Base-by-base conservation (phyloP, 805 yeast species). In the Komagataella phaffii region DNA sequence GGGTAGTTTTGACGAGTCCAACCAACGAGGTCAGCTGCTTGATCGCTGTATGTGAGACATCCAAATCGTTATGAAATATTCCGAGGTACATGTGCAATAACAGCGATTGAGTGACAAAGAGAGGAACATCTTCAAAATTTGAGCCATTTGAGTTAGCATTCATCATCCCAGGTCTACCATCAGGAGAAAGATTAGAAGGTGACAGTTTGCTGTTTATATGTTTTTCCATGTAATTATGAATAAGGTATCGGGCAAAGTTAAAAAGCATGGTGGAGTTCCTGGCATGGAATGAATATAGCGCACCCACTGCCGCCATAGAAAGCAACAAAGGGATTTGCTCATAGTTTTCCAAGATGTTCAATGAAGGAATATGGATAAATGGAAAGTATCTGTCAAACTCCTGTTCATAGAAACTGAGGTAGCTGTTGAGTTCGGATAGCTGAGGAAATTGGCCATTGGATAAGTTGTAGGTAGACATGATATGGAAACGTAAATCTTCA, bases 301-400 rank as follows among this genome's bases (percentile, higher is more conserved):
- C 96, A 46, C 98, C 98, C 53, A 90, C 79, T 14, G 96, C 83
- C 1, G 93, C 85, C 77, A 89, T 85, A 2, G 95, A 80, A 51
- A 89, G 69, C 5, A 88, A 63, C 48, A 90, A 71, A 2, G 96
- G 90, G 50, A 76, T 71, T 61, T 72, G 69, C 61, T 80, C 64
- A 62, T 81, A 64, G 65, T 74, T 61, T 62, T 74, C 67, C 71
- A 68, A 69, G 24, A 62, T 74, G 49, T 69, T 66, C 54, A 78
- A 72, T 49, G 76, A 76, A 18, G 87, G 86, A 48, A 85, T 68
- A 65, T 89, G 96, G 55, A 90, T 78, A 62, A 89, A 88, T 21
- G 95, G 90, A 66, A 88, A 83, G 62, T 85, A 89, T 52, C 78
- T 79, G 68, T 85, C 85, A 66, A 88, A 89, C 60, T 88, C 89